phyloP scores from a whole-genome alignment of 2,329 filamentous ascomycete genomes.

The Botrytis porri region DNA sequence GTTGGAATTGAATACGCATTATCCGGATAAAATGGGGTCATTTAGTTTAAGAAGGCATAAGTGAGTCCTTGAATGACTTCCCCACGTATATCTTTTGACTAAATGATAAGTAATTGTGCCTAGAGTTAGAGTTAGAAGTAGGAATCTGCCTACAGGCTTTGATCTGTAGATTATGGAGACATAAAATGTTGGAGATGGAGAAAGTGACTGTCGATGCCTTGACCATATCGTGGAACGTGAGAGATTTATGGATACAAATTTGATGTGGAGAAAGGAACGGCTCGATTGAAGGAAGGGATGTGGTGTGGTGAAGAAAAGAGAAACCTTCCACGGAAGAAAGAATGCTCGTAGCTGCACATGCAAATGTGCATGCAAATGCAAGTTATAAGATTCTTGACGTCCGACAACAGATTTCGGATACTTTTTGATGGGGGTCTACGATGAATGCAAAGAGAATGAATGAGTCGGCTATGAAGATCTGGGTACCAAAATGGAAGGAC shows the following conservation, averaged over 20 bases:
- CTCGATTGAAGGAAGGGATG: neutral
- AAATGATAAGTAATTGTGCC: neutral
- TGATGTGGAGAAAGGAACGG: neutral
- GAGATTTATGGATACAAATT: neutral
- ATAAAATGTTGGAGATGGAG: neutral
- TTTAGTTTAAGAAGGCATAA: neutral
- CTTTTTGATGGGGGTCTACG: neutral
- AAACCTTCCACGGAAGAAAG: neutral
- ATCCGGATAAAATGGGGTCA: conserved; percentile 8
- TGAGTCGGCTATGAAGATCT: neutral
- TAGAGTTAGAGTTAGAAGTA: neutral
- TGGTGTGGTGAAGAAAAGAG: neutral
- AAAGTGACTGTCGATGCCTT: neutral
- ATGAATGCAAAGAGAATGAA: neutral
- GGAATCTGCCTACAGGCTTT: neutral
- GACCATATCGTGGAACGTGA: conserved; percentile 6
- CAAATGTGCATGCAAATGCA: neutral
- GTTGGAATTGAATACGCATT: neutral
- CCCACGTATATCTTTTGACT: neutral
- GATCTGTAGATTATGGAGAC: neutral
- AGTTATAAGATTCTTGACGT: neutral
- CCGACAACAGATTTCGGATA: neutral
- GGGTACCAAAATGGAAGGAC: neutral
- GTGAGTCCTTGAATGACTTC: neutral
- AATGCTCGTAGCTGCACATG: neutral